Conservation (phyloP, 352 stramenopile species). For the Globisporangium yorkense region DNA sequence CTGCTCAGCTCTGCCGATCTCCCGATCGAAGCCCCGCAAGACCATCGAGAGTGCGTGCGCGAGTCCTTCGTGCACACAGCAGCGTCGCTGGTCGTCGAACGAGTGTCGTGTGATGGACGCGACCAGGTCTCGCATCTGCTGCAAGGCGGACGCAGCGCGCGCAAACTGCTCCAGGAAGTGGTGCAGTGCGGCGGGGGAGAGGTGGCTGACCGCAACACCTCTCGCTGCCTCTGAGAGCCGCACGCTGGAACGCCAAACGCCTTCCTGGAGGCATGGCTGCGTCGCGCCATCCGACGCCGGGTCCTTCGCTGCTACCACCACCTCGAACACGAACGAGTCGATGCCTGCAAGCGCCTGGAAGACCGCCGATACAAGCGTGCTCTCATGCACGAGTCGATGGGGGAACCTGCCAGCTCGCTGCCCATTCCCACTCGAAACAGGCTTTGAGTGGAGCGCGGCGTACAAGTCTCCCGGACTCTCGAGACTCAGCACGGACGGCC, state of each 20-base stretch:
- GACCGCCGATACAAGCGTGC: constrained; percentile 34
- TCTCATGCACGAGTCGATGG: constrained; percentile 39
- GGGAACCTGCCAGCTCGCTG: not conserved
- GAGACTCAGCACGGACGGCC: constrained; percentile 2
- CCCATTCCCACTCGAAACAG: too few species aligned
- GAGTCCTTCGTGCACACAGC: constrained; percentile 38
- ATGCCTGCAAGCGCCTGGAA: constrained; percentile 58
- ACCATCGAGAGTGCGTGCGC: constrained; percentile 34
- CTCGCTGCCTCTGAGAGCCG: constrained; percentile 19
- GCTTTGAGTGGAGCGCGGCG: not conserved
- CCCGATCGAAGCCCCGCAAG: constrained; percentile 16
- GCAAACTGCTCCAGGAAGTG: constrained; percentile 27
- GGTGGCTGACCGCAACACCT: constrained; percentile 30
- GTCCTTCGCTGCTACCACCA: constrained; percentile 4
- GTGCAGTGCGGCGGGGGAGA: constrained; percentile 39
- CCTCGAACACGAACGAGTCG: constrained; percentile 46
- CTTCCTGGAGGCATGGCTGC: not conserved
- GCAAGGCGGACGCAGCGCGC: constrained; percentile 31
- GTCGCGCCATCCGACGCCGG: too few species aligned
- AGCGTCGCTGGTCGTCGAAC: constrained; percentile 16
- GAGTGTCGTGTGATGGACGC: not conserved
- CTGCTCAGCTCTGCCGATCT: constrained; percentile 14
- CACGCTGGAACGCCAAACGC: constrained; percentile 19
- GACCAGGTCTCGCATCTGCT: constrained; percentile 41
- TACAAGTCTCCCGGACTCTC: not conserved